Base-by-base conservation (phyloP, 163 green algal genomes). In the Smithsoniella earleae region DNA sequence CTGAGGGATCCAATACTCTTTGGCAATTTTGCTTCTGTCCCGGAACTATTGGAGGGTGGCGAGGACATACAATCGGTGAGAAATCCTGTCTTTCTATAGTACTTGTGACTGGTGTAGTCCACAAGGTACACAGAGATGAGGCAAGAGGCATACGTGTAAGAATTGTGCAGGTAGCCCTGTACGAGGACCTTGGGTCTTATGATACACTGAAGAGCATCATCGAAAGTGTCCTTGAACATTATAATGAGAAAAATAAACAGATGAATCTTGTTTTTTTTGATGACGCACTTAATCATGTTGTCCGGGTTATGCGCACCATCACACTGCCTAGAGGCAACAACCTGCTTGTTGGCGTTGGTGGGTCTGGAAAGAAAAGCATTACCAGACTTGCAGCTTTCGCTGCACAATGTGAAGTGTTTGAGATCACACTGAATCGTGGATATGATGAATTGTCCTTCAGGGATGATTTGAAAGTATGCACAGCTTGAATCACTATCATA, bases 201-300 rank as follows among this genome's bases (percentile, higher is more conserved):
- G 45, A 49, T 8, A 33, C 52, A 74, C 84, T 92, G 58, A 91
- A 92, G 82, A 43, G 72, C 25, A 73, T 88, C 31, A 89, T 92
- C 40, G 84, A 91, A 79, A 78, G 86, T 34, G 77, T 90, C 46
- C 77, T 92, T 49, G 73, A 73, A 38, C 46, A 82, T 69, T 89
- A 88, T 80, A 90, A 90, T 78, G 27, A 36, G 28, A 84, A 86
- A 73, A 74, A 80, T 40, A 91, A 91, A 76, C 76, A 77, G n/a
- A 90, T 91, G 81, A 86, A 85, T 54, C 79, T 94, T 20, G 88
- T 94, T 5, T 90, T 95, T 77, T 95, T 95, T 81, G 86, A 93
- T 54, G 86, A 95, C 75, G 88, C 88, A 27, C 77, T 95, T 49
- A 88, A 95, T 84, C 89, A 95, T 77, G 77, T 93, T 30, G 89